These are phyloP conservation scores for Cytospora paraplurivora DNA, from an alignment of 2,329 filamentous ascomycete species.

Conservation along the genomic window DNA sequence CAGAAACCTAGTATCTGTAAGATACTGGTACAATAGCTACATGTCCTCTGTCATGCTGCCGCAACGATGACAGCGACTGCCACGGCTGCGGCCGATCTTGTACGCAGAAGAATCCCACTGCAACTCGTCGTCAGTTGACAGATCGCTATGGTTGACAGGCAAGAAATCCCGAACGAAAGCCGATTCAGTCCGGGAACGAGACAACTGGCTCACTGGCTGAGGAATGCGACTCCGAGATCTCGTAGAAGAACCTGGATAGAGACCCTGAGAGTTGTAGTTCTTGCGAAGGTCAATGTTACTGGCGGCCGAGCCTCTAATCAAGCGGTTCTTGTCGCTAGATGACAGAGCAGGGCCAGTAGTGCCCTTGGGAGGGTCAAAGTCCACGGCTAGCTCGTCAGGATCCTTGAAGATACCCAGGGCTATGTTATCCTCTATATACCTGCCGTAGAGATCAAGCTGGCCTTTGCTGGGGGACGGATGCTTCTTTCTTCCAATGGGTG, in stretches of 20 bases:
- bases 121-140: slow-evolving; percentile 37
- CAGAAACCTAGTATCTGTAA: not conserved
- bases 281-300: slow-evolving; percentile 12
- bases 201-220: slow-evolving; percentile 29
- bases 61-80: slow-evolving; percentile 10
- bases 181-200: slow-evolving; percentile 22
- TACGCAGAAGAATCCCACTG: slow-evolving; percentile 33
- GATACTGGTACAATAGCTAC: not conserved
- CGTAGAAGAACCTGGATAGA: not conserved
- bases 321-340: slow-evolving; percentile 37
- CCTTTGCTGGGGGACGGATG: slow-evolving; percentile 49
- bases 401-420: slow-evolving; percentile 19
- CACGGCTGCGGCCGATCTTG: slow-evolving; percentile 16
- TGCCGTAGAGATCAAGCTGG: slow-evolving; percentile 41
- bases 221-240: slow-evolving; percentile 31
- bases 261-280: slow-evolving; percentile 13
- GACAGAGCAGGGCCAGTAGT: slow-evolving; percentile 25
- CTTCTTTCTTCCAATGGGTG: slow-evolving; percentile 39
- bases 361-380: slow-evolving; percentile 16
- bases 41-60: slow-evolving; percentile 12
- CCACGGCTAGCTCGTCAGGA: slow-evolving; percentile 38
- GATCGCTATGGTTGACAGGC: slow-evolving; percentile 21
- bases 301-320: slow-evolving; percentile 26
- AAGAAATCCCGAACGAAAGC: slow-evolving; percentile 24
- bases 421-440: slow-evolving; percentile 26